phyloP scores from a whole-genome alignment of 179 eudicot genomes.

The Nepenthes alata region DNA sequence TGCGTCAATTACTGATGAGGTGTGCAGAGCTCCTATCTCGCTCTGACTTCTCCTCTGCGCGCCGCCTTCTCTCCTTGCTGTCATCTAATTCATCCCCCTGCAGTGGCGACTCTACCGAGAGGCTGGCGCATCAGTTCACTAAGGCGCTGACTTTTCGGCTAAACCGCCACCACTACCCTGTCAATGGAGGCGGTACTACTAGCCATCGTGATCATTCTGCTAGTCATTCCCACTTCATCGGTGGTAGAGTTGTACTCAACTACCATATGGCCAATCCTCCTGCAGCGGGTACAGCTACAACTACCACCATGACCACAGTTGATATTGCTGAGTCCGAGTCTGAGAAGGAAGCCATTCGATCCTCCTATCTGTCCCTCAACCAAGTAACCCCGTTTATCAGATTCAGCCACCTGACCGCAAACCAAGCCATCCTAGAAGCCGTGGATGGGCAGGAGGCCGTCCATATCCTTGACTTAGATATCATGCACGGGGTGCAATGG shows the following conservation, averaged over 20 bases:
- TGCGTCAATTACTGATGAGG: conserved; percentile 34
- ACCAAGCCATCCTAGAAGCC: conserved; percentile 80
- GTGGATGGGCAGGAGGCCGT: conserved; percentile 30
- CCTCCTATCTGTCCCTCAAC: conserved; percentile 57
- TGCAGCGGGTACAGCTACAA: neutral
- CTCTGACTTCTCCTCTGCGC: conserved; percentile 54
- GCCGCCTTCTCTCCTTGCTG: conserved; percentile 45
- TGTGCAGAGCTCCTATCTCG: conserved; percentile 59
- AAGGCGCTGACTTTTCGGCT: conserved; percentile 49
- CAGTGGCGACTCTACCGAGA: conserved; percentile 59
- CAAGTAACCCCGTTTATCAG: conserved; percentile 70
- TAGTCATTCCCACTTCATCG: too few species aligned
- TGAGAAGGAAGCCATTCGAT: conserved; percentile 2
- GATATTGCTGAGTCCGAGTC: neutral
- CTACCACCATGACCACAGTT: too few species aligned
- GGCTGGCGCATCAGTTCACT: conserved; percentile 54
- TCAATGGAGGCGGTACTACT: conserved; percentile 2
- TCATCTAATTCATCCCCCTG: conserved; percentile 18
- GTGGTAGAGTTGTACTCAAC: neutral
- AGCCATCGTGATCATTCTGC: neutral
- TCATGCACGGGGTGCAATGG: conserved; percentile 93
- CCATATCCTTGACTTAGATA: conserved; percentile 71
- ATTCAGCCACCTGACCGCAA: conserved; percentile 77
- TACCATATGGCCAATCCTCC: neutral
- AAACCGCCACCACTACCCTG: conserved; percentile 13